Evolutionary conservation across 805 yeast genomes (phyloP).

Genomic region (Sungouiella thailandica): DNA sequence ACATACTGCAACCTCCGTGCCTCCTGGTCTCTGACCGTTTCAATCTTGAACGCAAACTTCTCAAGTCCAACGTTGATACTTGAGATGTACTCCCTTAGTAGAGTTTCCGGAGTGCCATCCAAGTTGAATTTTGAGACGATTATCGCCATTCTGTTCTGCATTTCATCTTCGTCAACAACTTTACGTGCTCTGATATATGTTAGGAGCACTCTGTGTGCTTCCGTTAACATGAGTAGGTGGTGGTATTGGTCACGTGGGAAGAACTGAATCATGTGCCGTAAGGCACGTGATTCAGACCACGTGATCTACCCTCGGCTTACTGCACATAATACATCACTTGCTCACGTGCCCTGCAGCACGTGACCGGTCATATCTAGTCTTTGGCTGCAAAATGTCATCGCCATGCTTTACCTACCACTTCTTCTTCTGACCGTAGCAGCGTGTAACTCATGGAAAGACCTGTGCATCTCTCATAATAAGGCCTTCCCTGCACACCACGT

Average conservation of each 20-base stretch:
- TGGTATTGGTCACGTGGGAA: too few relatives aligned
- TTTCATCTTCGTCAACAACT: conserved; percentile 4
- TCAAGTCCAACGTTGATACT: conserved; percentile 28
- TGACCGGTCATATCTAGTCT: too few relatives aligned
- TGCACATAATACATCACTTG: too few relatives aligned
- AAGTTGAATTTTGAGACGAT: conserved; percentile 8
- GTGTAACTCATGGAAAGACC: conserved; percentile 25
- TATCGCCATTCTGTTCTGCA: conserved; percentile 4
- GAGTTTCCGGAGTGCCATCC: conserved; percentile 4
- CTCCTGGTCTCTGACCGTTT: conserved; percentile 32
- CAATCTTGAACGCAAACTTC: conserved; percentile 40
- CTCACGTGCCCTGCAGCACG: too few relatives aligned
- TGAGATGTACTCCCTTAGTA: conserved; percentile 16
- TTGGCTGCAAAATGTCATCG: too few relatives aligned
- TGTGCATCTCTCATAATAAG: conserved; percentile 22
- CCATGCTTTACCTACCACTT: neutral
- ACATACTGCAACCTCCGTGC: conserved; percentile 28
- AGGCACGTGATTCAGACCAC: too few relatives aligned
- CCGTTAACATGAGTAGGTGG: too few relatives aligned
- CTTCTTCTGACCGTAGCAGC: conserved; percentile 1
- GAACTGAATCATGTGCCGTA: too few relatives aligned
- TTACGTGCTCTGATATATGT: conserved; percentile 13
- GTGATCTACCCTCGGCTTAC: too few relatives aligned
- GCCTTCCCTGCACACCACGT: conserved; percentile 19
- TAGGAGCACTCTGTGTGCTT: conserved; percentile 14